phyloP scores from a whole-genome alignment of 441 rosid genomes.

The Manihot esculenta region DNA sequence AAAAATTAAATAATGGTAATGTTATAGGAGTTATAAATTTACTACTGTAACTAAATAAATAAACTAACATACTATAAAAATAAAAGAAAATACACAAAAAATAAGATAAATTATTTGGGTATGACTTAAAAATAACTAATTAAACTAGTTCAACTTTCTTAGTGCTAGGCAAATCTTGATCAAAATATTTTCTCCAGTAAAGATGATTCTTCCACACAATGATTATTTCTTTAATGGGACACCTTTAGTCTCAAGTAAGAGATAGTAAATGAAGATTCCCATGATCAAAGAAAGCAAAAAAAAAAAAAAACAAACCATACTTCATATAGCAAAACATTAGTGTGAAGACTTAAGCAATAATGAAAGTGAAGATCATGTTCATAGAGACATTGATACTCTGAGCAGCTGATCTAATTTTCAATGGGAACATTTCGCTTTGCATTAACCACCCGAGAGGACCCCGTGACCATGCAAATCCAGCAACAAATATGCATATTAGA shows the following conservation, averaged over 20 bases:
- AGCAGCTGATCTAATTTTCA: conserved; percentile 21
- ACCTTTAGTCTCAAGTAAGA: conserved; percentile 5
- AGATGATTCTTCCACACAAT: not conserved
- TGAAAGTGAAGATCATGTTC: conserved; percentile 2
- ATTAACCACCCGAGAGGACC: conserved; percentile 25
- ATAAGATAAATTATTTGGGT: no score
- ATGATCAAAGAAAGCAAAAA: conserved; percentile 1
- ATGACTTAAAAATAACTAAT: no score
- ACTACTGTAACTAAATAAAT: no score
- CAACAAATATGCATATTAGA: conserved; percentile 17
- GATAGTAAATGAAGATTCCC: not conserved
- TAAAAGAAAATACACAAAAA: no score
- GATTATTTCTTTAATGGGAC: conserved; percentile 20
- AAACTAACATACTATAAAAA: no score
- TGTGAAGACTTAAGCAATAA: conserved; percentile 13
- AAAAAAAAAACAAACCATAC: conserved; percentile 18
- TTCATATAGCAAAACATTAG: conserved; percentile 14
- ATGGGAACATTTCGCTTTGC: conserved; percentile 21
- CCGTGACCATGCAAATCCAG: conserved; percentile 24
- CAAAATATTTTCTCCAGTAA: conserved; percentile 3
- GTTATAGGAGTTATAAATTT: no score
- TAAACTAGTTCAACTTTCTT: no score
- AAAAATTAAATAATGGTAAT: no score
- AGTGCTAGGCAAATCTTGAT: not conserved
- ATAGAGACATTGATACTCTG: conserved; percentile 8